Evolutionary conservation across 2,329 filamentous ascomycete species (phyloP).

Genomic region (Sporothrix sp.): DNA sequence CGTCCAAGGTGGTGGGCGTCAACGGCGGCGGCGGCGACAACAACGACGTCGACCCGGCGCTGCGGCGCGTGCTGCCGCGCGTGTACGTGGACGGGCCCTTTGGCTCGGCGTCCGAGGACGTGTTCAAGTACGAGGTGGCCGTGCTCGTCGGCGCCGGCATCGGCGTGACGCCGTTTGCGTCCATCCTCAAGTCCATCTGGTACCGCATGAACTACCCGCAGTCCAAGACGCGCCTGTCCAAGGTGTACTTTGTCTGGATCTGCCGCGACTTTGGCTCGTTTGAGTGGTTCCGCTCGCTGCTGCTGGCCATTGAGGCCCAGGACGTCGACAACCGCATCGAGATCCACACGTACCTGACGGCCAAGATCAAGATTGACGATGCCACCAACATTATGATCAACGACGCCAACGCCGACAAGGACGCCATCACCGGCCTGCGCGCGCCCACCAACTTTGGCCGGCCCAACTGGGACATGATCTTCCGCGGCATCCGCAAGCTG

Average conservation of each 20-base stretch:
- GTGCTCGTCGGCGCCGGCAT: slow-evolving; percentile 76
- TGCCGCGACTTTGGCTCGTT: slow-evolving; percentile 81
- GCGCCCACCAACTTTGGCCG: slow-evolving; percentile 78
- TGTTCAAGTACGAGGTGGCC: slow-evolving; percentile 79
- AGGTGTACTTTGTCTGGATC: slow-evolving; percentile 91
- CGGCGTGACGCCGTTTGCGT: slow-evolving; percentile 77
- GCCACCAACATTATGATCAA: slow-evolving; percentile 92
- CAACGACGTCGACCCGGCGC: slow-evolving; percentile 55
- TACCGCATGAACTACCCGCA: slow-evolving; percentile 85
- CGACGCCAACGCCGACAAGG: slow-evolving; percentile 73
- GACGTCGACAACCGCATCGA: slow-evolving; percentile 77
- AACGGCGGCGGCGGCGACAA: slow-evolving; percentile 52
- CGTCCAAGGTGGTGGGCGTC: slow-evolving; percentile 61
- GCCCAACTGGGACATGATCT: slow-evolving; percentile 87
- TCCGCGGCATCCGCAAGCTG: slow-evolving; percentile 71
- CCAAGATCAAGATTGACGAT: slow-evolving; percentile 77
- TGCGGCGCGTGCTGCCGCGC: slow-evolving; percentile 64
- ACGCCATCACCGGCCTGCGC: slow-evolving; percentile 72
- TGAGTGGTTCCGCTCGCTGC: slow-evolving; percentile 79
- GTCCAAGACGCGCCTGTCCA: slow-evolving; percentile 66
- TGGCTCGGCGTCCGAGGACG: slow-evolving; percentile 76
- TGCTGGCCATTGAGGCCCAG: slow-evolving; percentile 77
- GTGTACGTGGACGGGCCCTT: slow-evolving; percentile 81
- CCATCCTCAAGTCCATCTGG: slow-evolving; percentile 85
- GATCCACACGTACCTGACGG: slow-evolving; percentile 81